Evolutionary conservation across 108 stramenopile genomes (phyloP).

Genomic region (Aurantiochytrium sp.): DNA sequence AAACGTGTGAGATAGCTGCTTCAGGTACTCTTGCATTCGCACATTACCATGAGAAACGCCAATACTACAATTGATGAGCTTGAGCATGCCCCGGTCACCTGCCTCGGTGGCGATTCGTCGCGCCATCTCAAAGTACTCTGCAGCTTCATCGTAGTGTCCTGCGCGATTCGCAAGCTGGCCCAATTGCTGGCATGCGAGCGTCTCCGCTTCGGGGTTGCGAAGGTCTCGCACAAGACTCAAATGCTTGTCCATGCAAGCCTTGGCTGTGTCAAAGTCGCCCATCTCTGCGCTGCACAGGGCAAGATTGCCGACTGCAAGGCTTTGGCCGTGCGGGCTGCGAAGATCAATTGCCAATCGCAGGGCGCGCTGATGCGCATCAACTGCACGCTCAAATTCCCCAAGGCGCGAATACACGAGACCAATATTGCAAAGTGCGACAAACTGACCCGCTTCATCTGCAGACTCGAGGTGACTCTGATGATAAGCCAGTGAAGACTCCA

Average conservation of each 20-base stretch:
- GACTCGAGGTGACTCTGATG: neutral
- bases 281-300: constrained; percentile 4
- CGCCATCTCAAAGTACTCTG: neutral
- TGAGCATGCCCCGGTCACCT: constrained; percentile 11
- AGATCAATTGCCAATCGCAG: neutral
- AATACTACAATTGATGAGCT: neutral
- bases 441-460: neutral
- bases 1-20: neutral
- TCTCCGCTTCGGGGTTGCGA: neutral
- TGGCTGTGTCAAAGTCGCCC: neutral
- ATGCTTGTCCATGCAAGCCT: constrained; percentile 11
- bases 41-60: neutral
- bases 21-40: neutral
- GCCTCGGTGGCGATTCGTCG: neutral
- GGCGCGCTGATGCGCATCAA: neutral
- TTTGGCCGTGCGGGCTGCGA: neutral
- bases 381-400: neutral
- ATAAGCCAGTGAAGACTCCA: neutral
- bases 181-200: neutral
- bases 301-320: constrained; percentile 1
- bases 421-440: neutral
- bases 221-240: neutral
- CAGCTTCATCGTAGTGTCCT: neutral
- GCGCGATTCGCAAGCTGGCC: neutral
- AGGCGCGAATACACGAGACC: neutral